These are phyloP conservation scores for Leccinum subgranulosum DNA, from an alignment of 768 basidiomycete genomes.

Conservation along the genomic window DNA sequence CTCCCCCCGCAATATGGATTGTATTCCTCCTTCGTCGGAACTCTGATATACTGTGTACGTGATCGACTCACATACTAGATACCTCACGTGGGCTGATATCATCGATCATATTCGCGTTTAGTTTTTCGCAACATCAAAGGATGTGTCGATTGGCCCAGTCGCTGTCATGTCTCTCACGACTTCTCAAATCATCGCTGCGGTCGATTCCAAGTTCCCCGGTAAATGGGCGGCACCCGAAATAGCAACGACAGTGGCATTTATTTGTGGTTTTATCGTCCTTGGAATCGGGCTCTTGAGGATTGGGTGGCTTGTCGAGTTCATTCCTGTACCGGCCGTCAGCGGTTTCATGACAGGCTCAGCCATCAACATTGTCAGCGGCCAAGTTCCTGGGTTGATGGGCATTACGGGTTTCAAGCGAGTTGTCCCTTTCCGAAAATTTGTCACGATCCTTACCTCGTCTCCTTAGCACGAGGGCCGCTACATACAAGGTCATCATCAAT, in stretches of 20 bases:
- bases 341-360: not conserved
- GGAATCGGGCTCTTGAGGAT: not conserved
- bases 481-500: not conserved
- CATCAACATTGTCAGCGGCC: not conserved
- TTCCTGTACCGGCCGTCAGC: not conserved
- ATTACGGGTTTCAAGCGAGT: not conserved
- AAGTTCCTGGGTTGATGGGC: not conserved
- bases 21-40: not conserved
- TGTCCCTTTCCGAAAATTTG: not conserved
- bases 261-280: not conserved
- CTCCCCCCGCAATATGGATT: not conserved
- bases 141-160: not conserved
- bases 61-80: not conserved
- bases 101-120: not conserved
- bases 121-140: not conserved
- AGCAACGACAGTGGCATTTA: not conserved
- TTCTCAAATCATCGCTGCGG: not conserved
- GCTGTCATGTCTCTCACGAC: not conserved
- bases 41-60: not conserved
- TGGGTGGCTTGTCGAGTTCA: not conserved
- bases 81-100: not conserved
- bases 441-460: not conserved
- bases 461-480: not conserved
- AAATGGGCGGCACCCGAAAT: not conserved
- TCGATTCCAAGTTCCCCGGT: not conserved